phyloP scores from a whole-genome alignment of 805 yeast genomes.

The Schizosaccharomyces osmophilus region DNA sequence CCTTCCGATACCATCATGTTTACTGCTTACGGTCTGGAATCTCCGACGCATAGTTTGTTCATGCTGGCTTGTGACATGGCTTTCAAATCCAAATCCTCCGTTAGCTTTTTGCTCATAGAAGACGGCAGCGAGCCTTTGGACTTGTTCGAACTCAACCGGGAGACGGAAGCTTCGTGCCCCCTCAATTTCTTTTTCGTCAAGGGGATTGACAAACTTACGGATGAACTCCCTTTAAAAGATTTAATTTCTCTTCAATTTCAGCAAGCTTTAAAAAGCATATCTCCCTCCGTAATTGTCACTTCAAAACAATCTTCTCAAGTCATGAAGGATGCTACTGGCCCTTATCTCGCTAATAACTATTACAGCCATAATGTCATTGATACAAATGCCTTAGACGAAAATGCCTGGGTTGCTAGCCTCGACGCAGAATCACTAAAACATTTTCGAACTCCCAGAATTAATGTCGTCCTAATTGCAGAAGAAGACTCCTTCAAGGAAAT shows the following conservation, averaged over 20 bases:
- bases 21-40: neutral
- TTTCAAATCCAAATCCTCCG: neutral
- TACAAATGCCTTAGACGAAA: neutral
- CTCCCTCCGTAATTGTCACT: neutral
- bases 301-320: neutral
- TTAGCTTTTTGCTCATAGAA: neutral
- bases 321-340: neutral
- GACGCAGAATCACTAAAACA: neutral
- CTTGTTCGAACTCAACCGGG: neutral
- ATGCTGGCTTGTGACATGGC: neutral
- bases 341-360: neutral
- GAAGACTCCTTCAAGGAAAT: neutral
- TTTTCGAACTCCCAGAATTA: neutral
- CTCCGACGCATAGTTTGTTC: neutral
- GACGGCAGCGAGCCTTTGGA: neutral
- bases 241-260: neutral
- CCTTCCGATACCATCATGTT: neutral
- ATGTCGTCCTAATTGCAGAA: neutral
- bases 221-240: neutral
- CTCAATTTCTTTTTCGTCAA: neutral
- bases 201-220: neutral
- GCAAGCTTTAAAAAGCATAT: neutral
- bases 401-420: neutral
- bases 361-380: neutral
- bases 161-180: neutral